These are phyloP conservation scores for Glarea lozoyensis DNA, from an alignment of 495 filamentous ascomycete genomes.

Conservation along the genomic window DNA sequence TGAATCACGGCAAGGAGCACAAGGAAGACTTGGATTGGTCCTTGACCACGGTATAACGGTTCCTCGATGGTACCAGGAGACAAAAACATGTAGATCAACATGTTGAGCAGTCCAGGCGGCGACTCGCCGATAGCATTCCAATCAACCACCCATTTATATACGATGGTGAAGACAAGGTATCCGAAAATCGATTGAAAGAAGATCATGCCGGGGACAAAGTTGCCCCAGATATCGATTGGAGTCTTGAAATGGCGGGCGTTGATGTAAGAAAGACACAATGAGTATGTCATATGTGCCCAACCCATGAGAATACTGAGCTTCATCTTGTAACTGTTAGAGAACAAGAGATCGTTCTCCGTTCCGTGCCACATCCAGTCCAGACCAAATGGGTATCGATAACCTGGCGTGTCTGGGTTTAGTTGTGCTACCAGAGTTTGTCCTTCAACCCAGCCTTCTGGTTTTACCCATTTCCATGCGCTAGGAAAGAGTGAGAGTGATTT, in stretches of 20 bases:
- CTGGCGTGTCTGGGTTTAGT: conserved; percentile 50
- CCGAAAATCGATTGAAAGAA: conserved; percentile 99
- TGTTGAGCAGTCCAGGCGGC: conserved; percentile 88
- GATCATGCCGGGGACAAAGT: conserved; percentile 95
- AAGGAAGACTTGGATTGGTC: conserved; percentile 61
- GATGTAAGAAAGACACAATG: conserved; percentile 82
- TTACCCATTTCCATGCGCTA: conserved; percentile 73
- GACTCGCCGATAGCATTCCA: conserved; percentile 59
- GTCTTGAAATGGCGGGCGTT: conserved; percentile 93
- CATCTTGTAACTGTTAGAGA: conserved; percentile 99
- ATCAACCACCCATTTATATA: conserved; percentile 95
- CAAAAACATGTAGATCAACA: conserved; percentile 99
- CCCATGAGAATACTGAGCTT: conserved; percentile 95
- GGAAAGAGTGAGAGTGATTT: conserved; percentile 79
- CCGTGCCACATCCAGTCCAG: conserved; percentile 97
- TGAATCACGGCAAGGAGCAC: conserved; percentile 77
- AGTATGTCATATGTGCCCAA: conserved; percentile 98
- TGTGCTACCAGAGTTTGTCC: conserved; percentile 52
- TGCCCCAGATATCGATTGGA: conserved; percentile 89
- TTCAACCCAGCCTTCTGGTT: conserved; percentile 51
- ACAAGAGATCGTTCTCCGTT: conserved; percentile 86
- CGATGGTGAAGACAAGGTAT: conserved; percentile 84
- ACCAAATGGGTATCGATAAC: conserved; percentile 88
- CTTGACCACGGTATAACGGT: conserved; percentile 70
- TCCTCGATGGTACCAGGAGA: conserved; percentile 65